A percentile compares a stretch with the other conserved stretches of the same genome.
Evolutionary conservation across 1,284 basidiomycete species (phyloP).

Genomic region (Ceratorhiza oryzae-sativae): DNA sequence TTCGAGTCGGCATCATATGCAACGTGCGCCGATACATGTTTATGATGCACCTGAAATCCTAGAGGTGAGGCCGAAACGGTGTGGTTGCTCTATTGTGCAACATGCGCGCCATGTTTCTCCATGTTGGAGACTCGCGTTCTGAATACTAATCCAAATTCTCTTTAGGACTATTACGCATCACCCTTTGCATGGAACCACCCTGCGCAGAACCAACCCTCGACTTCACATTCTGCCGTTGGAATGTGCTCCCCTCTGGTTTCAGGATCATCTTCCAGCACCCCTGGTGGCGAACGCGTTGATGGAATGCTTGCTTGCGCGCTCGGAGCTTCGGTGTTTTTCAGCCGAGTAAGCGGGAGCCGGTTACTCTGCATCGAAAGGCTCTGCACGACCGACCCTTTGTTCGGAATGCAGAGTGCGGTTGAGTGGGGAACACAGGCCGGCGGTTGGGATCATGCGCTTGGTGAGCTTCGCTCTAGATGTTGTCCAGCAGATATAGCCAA

Average conservation of each 20-base stretch:
- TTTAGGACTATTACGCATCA: constrained; percentile 34
- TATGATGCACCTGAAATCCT: constrained; percentile 36
- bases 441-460: constrained; percentile 29
- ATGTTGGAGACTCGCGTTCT: background rate
- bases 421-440: constrained; percentile 29
- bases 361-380: constrained; percentile 25
- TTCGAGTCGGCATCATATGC: constrained; percentile 35
- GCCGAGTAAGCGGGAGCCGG: constrained; percentile 28
- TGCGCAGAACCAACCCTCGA: background rate
- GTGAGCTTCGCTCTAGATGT: background rate
- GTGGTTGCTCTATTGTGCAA: background rate
- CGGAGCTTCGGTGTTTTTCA: constrained; percentile 29
- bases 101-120: constrained; percentile 31
- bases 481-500: constrained; percentile 44
- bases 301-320: constrained; percentile 32
- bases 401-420: constrained; percentile 26
- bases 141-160: background rate
- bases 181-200: constrained; percentile 36
- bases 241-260: background rate
- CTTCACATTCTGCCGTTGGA: background rate
- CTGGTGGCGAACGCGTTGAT: background rate
- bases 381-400: background rate
- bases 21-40: constrained; percentile 31
- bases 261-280: background rate
- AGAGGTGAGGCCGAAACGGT: constrained; percentile 18